A percentile compares a stretch with the other conserved stretches of the same genome.
phyloP scores from a whole-genome alignment of 345 rosid species.

The Arabidopsis arenosa region DNA sequence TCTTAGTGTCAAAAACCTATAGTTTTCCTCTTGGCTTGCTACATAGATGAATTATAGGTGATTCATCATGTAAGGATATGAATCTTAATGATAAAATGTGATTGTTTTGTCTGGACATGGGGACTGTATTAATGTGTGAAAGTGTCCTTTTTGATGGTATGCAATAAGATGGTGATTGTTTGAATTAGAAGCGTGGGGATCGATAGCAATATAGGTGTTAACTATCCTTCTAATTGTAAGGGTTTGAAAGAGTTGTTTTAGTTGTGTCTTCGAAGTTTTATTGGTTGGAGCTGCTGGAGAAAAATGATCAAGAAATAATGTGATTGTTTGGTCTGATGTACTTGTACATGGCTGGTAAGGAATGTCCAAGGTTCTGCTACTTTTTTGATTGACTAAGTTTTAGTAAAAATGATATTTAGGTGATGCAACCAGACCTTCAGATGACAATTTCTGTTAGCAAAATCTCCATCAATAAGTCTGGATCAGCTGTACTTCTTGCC shows the following conservation, averaged over 20 bases:
- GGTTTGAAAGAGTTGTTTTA: background rate
- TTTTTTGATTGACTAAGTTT: background rate
- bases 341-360: slow-evolving; percentile 10
- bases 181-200: background rate
- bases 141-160: no score
- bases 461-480: slow-evolving; percentile 79
- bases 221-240: background rate
- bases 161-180: no score
- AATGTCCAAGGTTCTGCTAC: background rate
- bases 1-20: background rate
- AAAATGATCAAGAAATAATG: background rate
- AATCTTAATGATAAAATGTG: no score
- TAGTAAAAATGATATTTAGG: slow-evolving; percentile 49
- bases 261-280: background rate
- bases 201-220: background rate
- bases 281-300: background rate
- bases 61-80: background rate
- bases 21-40: background rate
- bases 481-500: slow-evolving; percentile 74
- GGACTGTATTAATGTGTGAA: no score
- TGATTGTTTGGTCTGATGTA: no score
- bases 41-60: background rate
- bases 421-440: slow-evolving; percentile 65
- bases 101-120: no score
- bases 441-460: slow-evolving; percentile 60